Evolutionary conservation across 2,329 filamentous ascomycete species (phyloP), one percentile per base, ranked within the genome.

Genomic region (Aspergillus terreus): DNA sequence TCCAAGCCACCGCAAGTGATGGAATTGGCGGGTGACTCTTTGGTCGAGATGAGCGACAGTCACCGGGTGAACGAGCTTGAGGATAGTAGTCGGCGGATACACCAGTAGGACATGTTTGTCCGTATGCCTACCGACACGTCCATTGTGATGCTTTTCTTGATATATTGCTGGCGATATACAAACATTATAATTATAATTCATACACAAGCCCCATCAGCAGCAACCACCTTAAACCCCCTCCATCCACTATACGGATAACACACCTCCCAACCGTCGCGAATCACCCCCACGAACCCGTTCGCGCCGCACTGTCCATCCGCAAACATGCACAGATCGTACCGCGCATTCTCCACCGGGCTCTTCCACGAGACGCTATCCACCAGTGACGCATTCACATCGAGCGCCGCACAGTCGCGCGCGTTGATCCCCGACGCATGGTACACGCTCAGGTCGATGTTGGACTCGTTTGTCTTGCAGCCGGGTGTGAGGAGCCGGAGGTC

Each of bases 401-500:
- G 46, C 1, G 44, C 33, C 27, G 46, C 23, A 27, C 62, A 65
- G 4, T 42, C 14, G 9, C 49, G 27, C 7, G 25, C 36, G 4
- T 23, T 21, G 0, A 56, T 41, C 1, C 61, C 62, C 4, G 54
- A 57, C 5, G 49, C 49, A 42, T 65, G 61, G 11, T 53, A 56
- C n/a, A 66, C 38, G 1, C 57, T 57, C 6, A 57, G 41, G 21
- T 58, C 45, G 44, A 58, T 44, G 25, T 59, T 61, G 32, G 57
- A 57, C 19, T 27, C 21, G 38, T 59, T 54, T 3, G 56, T 51
- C 45, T 59, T 45, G 54, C 69, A 71, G 47, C 65, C 65, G 17
- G 61, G 61, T 44, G 55, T 59, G 46, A 69, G 63, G 25, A 70
- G 60, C 46, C 59, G 63, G 38, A 71, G 56, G 43, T 66, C 62